phyloP scores from a whole-genome alignment of 805 yeast species.

The Zygoascus bituminiphila region DNA sequence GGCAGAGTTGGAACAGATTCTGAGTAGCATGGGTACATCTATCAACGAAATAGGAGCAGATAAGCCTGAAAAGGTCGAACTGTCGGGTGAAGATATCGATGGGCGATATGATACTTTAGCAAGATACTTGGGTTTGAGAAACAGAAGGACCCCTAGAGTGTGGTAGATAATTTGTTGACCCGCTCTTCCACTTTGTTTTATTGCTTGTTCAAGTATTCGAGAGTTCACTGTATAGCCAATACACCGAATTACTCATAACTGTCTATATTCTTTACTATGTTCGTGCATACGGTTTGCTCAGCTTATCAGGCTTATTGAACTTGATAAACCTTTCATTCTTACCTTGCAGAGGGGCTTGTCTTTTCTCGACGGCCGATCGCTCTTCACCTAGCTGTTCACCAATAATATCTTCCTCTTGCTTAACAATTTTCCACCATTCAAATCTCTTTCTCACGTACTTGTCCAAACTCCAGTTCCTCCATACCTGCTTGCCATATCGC shows the following conservation, averaged over 20 bases:
- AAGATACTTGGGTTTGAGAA: conserved; percentile 54
- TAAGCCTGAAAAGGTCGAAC: conserved; percentile 25
- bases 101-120: conserved; percentile 57
- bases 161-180: conserved; percentile 44
- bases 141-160: conserved; percentile 43
- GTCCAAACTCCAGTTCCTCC: conserved; percentile 95
- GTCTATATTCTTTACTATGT: not conserved
- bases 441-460: conserved; percentile 58
- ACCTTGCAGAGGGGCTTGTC: not conserved
- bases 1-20: conserved; percentile 45
- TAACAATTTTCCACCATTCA: conserved; percentile 63
- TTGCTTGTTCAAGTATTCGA: too few relatives aligned
- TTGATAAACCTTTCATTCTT: not conserved
- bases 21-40: conserved; percentile 29
- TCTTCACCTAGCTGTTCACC: conserved; percentile 8
- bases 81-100: conserved; percentile 40
- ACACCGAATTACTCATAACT: not conserved
- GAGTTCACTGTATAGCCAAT: too few relatives aligned
- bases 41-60: conserved; percentile 35
- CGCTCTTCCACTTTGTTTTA: too few relatives aligned
- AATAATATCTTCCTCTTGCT: conserved; percentile 26
- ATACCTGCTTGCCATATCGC: conserved; percentile 79
- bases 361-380: not conserved
- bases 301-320: not conserved
- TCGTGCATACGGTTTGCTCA: conserved; percentile 1